Evolutionary conservation across 768 basidiomycete genomes (phyloP).

Genomic region (Suillus occidentalis): DNA sequence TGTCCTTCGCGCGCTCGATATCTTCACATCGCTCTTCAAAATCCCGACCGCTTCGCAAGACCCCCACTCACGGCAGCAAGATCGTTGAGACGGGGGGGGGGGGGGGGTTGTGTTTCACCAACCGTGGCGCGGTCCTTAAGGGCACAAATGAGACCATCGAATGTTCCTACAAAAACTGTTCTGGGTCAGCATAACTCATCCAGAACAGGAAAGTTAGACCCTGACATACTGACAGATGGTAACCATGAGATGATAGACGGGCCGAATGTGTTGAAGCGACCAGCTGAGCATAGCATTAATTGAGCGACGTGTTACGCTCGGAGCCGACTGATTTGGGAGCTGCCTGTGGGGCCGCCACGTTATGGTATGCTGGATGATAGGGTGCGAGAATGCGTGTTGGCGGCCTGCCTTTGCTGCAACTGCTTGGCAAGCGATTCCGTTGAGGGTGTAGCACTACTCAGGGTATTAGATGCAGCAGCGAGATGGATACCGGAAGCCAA

Average conservation of each 20-base stretch:
- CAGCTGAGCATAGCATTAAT: slow-evolving; percentile 80
- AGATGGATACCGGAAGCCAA: slow-evolving; percentile 92
- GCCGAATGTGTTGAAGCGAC: slow-evolving; percentile 82
- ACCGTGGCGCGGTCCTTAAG: slow-evolving; percentile 66
- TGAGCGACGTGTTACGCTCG: slow-evolving; percentile 75
- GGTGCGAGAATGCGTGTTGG: slow-evolving; percentile 48
- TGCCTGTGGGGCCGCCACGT: slow-evolving; percentile 53
- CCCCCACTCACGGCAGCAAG: slow-evolving; percentile 39
- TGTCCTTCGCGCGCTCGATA: no score
- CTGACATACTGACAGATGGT: slow-evolving; percentile 54
- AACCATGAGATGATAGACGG: slow-evolving; percentile 90
- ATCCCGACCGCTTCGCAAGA: slow-evolving; percentile 18
- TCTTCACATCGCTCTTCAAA: no score
- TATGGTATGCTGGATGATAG: slow-evolving; percentile 74
- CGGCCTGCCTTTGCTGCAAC: slow-evolving; percentile 38
- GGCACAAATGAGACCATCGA: slow-evolving; percentile 75
- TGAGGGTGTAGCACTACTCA: slow-evolving; percentile 47
- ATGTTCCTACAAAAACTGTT: slow-evolving; percentile 82
- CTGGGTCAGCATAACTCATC: slow-evolving; percentile 86
- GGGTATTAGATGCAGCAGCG: slow-evolving; percentile 62
- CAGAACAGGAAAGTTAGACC: slow-evolving; percentile 61
- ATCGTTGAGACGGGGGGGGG: slow-evolving; percentile 55
- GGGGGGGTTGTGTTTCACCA: slow-evolving; percentile 45
- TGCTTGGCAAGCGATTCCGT: slow-evolving; percentile 51
- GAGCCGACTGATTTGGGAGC: slow-evolving; percentile 31